Percentiles rank a stretch among this genome's conserved stretches.
Evolutionary conservation across 306 rosid genomes (phyloP).

Genomic region (Cicer cuneatum): DNA sequence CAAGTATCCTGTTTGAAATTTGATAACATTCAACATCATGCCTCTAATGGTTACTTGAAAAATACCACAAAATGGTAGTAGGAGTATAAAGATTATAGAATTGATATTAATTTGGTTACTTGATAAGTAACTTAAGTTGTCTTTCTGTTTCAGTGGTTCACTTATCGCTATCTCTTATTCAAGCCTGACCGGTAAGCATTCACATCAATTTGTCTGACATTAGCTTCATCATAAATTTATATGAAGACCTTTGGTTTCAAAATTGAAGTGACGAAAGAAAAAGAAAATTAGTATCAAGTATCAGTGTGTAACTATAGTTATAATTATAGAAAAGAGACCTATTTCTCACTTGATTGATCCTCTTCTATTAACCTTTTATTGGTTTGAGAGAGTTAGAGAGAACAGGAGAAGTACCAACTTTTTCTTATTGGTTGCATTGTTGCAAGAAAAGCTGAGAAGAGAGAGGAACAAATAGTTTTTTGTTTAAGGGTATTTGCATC

Average conservation of each 20-base stretch:
- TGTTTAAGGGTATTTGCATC: neutral
- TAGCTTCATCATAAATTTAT: constrained; percentile 1
- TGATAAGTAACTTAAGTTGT: constrained; percentile 44
- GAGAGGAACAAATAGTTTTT: no score
- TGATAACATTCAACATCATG: no score
- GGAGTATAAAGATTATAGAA: no score
- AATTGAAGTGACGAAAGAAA: constrained; percentile 11
- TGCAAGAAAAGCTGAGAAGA: neutral
- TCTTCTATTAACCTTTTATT: neutral
- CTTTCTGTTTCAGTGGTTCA: constrained; percentile 82
- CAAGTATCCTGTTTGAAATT: no score
- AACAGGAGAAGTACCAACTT: neutral
- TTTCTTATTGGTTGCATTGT: neutral
- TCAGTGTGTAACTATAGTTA: constrained; percentile 7
- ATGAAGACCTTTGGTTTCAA: neutral
- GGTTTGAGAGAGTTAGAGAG: neutral
- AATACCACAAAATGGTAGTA: no score
- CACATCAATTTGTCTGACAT: constrained; percentile 1
- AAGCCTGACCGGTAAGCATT: constrained; percentile 83
- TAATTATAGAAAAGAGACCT: neutral
- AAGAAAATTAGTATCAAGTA: neutral
- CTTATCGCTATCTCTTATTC: constrained; percentile 91
- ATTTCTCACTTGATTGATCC: constrained; percentile 9
- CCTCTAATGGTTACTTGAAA: no score
- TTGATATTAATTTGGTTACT: neutral